These are phyloP conservation scores for Malbranchea zuffiana DNA, from an alignment of 2,329 filamentous ascomycete genomes.

Conservation along the genomic window DNA sequence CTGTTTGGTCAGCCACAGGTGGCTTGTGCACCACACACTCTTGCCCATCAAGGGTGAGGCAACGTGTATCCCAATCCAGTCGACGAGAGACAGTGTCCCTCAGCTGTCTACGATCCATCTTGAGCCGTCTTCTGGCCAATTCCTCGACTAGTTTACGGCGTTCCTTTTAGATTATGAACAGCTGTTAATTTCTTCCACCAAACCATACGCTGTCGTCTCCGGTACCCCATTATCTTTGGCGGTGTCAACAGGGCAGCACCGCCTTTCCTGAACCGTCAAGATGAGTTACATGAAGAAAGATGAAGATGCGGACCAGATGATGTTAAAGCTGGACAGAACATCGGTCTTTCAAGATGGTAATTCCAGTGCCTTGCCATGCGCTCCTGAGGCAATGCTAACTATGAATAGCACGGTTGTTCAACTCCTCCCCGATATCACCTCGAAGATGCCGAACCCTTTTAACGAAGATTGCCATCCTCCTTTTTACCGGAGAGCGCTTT, in stretches of 20 bases:
- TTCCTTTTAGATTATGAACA: conserved; percentile 11
- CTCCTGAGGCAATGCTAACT: conserved; percentile 9
- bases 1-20: conserved; percentile 18
- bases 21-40: conserved; percentile 14
- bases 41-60: conserved; percentile 9
- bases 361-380: conserved; percentile 15
- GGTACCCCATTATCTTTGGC: conserved; percentile 6
- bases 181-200: conserved; percentile 19
- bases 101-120: neutral
- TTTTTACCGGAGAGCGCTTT: conserved; percentile 96
- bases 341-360: conserved; percentile 97
- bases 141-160: neutral
- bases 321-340: conserved; percentile 95
- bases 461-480: conserved; percentile 90
- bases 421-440: conserved; percentile 90
- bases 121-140: neutral
- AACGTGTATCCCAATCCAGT: conserved; percentile 14
- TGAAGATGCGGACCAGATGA: conserved; percentile 84
- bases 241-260: conserved; percentile 7
- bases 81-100: neutral
- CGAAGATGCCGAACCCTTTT: conserved; percentile 94
- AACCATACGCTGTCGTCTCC: conserved; percentile 12
- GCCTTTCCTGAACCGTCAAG: conserved; percentile 17
- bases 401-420: conserved; percentile 81
- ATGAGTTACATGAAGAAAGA: conserved; percentile 99